Percentiles rank a stretch among this genome's conserved stretches.
Evolutionary conservation across 768 basidiomycete genomes (phyloP).

Genomic region (Tubosaeta brunneosetosa): DNA sequence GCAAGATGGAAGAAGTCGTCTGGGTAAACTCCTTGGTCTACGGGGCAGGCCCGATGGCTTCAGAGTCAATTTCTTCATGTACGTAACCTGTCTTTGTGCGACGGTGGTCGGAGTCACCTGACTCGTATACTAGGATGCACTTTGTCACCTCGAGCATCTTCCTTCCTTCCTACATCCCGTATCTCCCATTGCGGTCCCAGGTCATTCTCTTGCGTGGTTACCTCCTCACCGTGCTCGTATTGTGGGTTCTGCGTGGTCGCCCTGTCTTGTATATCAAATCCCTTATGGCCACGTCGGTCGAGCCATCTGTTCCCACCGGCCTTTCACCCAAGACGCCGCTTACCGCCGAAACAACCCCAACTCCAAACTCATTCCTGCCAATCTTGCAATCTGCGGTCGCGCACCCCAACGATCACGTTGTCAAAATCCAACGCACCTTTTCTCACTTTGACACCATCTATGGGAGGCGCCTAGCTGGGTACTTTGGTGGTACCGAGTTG

Average conservation of each 20-base stretch:
- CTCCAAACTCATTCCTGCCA: conserved; percentile 38
- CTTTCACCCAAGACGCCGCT: background rate
- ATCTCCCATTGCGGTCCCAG: conserved; percentile 14
- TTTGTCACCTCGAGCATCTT: conserved; percentile 29
- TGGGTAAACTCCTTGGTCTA: conserved; percentile 57
- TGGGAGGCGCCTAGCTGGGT: conserved; percentile 21
- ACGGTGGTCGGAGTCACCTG: background rate
- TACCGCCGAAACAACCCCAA: conserved; percentile 11
- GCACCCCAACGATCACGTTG: conserved; percentile 32
- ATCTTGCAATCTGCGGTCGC: conserved; percentile 36
- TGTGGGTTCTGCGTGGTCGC: conserved; percentile 30
- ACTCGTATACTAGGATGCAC: conserved; percentile 22
- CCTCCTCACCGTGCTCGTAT: conserved; percentile 19
- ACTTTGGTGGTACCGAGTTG: conserved; percentile 28
- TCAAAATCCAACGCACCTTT: conserved; percentile 32
- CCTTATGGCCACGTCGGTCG: conserved; percentile 28
- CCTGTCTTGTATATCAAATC: conserved; percentile 29
- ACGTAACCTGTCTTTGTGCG: background rate
- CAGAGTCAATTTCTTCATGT: conserved; percentile 48
- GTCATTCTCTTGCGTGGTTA: conserved; percentile 28
- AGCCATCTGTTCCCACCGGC: conserved; percentile 6
- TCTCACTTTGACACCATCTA: conserved; percentile 33
- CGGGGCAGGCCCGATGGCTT: conserved; percentile 50
- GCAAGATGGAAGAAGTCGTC: conserved; percentile 58
- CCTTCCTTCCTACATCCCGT: conserved; percentile 22